These are phyloP conservation scores for Hypoxylon sp. DNA, from an alignment of 2,329 filamentous ascomycete species.

Conservation along the genomic window DNA sequence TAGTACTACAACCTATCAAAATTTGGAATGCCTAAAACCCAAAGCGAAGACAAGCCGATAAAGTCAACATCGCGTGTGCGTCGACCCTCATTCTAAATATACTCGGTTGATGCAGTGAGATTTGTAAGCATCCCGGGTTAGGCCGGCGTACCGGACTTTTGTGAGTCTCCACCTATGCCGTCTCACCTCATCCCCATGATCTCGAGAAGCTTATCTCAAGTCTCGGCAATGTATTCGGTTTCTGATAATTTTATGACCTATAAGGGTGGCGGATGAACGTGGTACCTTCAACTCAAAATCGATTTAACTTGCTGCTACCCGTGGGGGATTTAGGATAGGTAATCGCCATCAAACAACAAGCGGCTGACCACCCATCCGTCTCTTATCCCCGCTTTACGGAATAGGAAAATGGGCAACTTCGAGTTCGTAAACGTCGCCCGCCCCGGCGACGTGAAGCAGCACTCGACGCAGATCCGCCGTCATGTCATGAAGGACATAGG, in stretches of 20 bases:
- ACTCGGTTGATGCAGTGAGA: background rate
- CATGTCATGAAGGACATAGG: slow-evolving; percentile 52
- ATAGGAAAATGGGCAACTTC: slow-evolving; percentile 43
- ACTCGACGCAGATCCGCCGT: slow-evolving; percentile 47
- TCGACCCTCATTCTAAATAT: background rate
- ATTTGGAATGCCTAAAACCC: no score
- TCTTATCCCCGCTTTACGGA: background rate
- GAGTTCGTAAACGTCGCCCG: slow-evolving; percentile 46
- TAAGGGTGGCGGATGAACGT: no score
- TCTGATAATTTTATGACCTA: no score
- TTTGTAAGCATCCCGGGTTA: slow-evolving; percentile 10
- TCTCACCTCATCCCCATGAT: slow-evolving; percentile 4
- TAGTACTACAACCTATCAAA: no score
- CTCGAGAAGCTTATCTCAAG: no score
- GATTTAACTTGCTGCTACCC: no score
- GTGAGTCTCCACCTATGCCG: background rate
- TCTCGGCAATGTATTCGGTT: no score
- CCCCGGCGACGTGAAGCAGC: slow-evolving; percentile 46
- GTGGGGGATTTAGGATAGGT: no score
- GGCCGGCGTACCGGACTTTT: background rate
- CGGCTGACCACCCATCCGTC: background rate
- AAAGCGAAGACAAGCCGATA: background rate
- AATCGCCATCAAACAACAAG: background rate
- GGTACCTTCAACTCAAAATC: no score
- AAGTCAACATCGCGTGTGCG: background rate